Evolutionary conservation across 1,284 basidiomycete genomes (phyloP).

Genomic region (Gomphus bonarii): DNA sequence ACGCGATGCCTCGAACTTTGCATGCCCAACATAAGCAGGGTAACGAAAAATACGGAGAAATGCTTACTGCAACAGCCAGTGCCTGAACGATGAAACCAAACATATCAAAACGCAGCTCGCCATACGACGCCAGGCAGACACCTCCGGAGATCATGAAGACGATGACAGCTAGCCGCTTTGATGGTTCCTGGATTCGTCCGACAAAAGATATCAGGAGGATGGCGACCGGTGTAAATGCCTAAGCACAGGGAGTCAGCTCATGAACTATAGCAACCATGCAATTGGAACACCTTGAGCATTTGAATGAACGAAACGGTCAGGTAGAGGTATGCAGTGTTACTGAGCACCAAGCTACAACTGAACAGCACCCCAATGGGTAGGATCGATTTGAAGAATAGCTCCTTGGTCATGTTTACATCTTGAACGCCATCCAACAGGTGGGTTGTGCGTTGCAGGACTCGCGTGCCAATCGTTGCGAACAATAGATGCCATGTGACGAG

Average conservation of each 20-base stretch:
- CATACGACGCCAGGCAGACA: slow-evolving; percentile 81
- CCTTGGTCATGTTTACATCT: slow-evolving; percentile 77
- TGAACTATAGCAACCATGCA: not conserved
- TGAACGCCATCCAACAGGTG: slow-evolving; percentile 81
- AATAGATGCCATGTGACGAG: slow-evolving; percentile 80
- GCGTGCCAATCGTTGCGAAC: slow-evolving; percentile 85
- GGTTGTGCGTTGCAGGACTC: slow-evolving; percentile 83
- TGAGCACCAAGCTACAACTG: slow-evolving; percentile 84
- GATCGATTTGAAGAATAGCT: slow-evolving; percentile 81
- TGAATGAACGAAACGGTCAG: slow-evolving; percentile 92
- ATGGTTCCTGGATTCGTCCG: slow-evolving; percentile 85
- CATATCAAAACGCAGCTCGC: slow-evolving; percentile 79
- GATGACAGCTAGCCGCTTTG: slow-evolving; percentile 69
- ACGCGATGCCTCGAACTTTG: slow-evolving; percentile 77
- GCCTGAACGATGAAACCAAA: slow-evolving; percentile 82
- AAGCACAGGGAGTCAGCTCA: slow-evolving; percentile 8
- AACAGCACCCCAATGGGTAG: slow-evolving; percentile 91
- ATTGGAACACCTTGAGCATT: slow-evolving; percentile 78
- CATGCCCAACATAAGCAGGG: slow-evolving; percentile 6
- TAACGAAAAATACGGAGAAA: slow-evolving; percentile 3
- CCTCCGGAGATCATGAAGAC: slow-evolving; percentile 89
- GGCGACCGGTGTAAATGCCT: slow-evolving; percentile 95
- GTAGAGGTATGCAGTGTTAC: slow-evolving; percentile 91
- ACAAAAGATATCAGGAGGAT: slow-evolving; percentile 92
- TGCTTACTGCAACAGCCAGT: slow-evolving; percentile 64